phyloP scores from a whole-genome alignment of 257 asterid species.

The Osmanthus fragrans region DNA sequence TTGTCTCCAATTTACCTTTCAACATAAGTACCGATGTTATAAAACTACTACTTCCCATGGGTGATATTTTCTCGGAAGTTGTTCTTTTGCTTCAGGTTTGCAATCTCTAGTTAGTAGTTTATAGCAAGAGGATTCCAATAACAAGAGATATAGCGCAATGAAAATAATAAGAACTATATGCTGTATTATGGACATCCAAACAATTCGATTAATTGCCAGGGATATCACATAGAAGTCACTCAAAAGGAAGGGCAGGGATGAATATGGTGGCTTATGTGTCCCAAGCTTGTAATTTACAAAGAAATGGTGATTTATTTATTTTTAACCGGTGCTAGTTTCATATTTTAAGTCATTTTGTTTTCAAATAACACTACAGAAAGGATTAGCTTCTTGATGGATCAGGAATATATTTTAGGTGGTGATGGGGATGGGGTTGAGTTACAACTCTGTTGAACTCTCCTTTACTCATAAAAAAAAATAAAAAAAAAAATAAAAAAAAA shows the following conservation, averaged over 20 bases:
- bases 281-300: neutral
- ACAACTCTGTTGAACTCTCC: neutral
- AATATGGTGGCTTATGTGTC: neutral
- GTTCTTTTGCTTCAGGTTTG: conserved; percentile 87
- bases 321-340: neutral
- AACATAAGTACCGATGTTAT: conserved; percentile 89
- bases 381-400: neutral
- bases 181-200: neutral
- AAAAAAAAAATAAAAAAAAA: too few species aligned
- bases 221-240: too few species aligned
- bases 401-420: neutral
- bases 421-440: neutral
- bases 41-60: conserved; percentile 97
- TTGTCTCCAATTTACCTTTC: conserved; percentile 91
- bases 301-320: neutral
- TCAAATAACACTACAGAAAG: neutral
- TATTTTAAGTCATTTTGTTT: neutral
- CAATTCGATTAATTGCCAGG: neutral
- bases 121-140: neutral
- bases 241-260: too few species aligned
- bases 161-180: neutral
- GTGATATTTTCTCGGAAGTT: conserved; percentile 86
- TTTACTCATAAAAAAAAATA: neutral
- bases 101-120: neutral
- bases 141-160: neutral